Conservation (phyloP, 495 filamentous ascomycete genomes). For the Penicillium robsamsonii region DNA sequence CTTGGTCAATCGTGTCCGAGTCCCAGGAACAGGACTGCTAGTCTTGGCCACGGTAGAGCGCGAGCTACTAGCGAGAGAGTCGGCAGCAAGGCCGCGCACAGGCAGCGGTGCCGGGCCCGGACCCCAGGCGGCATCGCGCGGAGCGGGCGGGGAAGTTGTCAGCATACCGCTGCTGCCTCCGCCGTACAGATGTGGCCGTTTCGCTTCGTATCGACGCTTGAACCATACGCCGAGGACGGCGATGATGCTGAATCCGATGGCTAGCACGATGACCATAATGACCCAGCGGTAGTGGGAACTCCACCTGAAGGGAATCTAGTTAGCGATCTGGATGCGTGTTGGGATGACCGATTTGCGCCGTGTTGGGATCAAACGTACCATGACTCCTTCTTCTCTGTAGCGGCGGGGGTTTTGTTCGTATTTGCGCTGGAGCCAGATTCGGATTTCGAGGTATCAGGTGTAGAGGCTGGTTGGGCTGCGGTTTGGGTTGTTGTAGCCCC, state of each 20-base stretch:
- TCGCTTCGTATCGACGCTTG: constrained; percentile 49
- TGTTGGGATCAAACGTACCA: constrained; percentile 24
- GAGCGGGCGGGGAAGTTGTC: constrained; percentile 7
- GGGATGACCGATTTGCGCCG: neutral
- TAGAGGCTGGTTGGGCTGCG: constrained; percentile 14
- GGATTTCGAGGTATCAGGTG: neutral
- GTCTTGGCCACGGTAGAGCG: constrained; percentile 26
- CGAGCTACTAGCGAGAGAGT: constrained; percentile 35
- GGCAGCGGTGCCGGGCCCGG: neutral
- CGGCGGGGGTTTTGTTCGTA: constrained; percentile 2
- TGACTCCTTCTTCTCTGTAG: constrained; percentile 18
- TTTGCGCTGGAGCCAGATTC: constrained; percentile 6
- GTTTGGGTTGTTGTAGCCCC: constrained; percentile 17
- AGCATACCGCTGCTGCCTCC: constrained; percentile 20
- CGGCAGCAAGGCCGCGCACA: neutral
- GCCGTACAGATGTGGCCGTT: constrained; percentile 40
- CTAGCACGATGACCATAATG: constrained; percentile 53
- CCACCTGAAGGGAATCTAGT: constrained; percentile 36
- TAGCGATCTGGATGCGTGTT: neutral
- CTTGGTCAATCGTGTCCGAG: constrained; percentile 28
- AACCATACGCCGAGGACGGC: constrained; percentile 40
- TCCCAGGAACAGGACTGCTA: constrained; percentile 9
- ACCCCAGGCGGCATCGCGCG: neutral
- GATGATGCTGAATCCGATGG: constrained; percentile 43
- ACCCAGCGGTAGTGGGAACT: constrained; percentile 52